phyloP scores from a whole-genome alignment of 805 yeast genomes.

The Metschnikowia koreensis region DNA sequence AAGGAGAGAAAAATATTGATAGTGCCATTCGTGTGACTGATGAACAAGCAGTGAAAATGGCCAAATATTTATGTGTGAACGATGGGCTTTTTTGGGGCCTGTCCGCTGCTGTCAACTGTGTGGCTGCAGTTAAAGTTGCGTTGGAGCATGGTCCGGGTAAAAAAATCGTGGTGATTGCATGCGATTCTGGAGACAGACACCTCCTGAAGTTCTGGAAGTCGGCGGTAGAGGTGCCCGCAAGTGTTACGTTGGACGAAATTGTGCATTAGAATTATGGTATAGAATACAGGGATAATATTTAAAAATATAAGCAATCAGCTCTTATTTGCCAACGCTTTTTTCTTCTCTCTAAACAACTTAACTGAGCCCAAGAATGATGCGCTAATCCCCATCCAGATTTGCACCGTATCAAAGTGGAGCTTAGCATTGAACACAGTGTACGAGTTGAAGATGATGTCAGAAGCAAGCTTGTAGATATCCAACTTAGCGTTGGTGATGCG shows the following conservation, averaged over 20 bases:
- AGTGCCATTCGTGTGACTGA: constrained; percentile 80
- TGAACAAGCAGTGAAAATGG: constrained; percentile 83
- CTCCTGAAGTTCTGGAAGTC: constrained; percentile 88
- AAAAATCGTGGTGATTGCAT: constrained; percentile 77
- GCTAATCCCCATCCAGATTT: constrained; percentile 46
- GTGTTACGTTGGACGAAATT: constrained; percentile 37
- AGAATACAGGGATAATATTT: neutral
- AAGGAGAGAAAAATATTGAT: constrained; percentile 70
- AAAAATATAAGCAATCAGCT: neutral
- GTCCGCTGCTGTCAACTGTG: constrained; percentile 91
- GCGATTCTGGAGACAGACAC: constrained; percentile 92
- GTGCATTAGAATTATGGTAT: constrained; percentile 6
- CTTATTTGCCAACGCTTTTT: constrained; percentile 7
- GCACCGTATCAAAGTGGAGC: constrained; percentile 36
- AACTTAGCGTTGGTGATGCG: constrained; percentile 36
- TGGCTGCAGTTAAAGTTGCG: constrained; percentile 69
- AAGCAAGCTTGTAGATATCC: constrained; percentile 38
- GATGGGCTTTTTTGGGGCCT: constrained; percentile 94
- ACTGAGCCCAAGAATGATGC: constrained; percentile 38
- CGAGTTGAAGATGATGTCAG: constrained; percentile 41
- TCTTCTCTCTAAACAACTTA: constrained; percentile 40
- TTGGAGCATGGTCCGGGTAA: constrained; percentile 53
- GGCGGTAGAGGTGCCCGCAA: constrained; percentile 40
- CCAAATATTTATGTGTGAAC: constrained; percentile 69
- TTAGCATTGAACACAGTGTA: constrained; percentile 39